Base-by-base conservation (phyloP, 2,329 filamentous ascomycete genomes). In the Pseudophaeomoniella oleicola region DNA sequence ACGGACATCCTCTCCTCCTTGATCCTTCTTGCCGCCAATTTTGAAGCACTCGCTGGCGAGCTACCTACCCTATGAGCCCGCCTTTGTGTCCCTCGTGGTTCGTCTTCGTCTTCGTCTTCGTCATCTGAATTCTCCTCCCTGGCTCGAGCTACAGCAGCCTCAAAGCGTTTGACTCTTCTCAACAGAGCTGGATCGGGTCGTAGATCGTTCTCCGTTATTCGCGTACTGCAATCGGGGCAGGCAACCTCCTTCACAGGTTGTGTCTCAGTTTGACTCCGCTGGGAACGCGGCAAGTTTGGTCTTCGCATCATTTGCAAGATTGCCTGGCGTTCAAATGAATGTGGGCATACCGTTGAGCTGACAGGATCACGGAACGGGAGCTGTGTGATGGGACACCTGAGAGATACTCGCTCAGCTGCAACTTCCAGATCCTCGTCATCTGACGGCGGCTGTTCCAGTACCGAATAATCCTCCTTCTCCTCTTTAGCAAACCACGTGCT, bases 401-500 rank as follows among this genome's bases (percentile, higher is more conserved):
- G 53, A 3, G 60, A 63, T 39, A 62, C 53, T 19, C 53, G 56
- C 44, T 69, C 64, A 40, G 55, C 47, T 30, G 56, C 51, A 39
- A 69, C 62, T 34, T 60, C 59, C 37, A 69, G 47, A 15, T 67
- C 64, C 12, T 64, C 62, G 13, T 55, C 59, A 18, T 53, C 50
- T 47, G 46, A 2, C 51, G 37, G 1, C 48, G 48, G 0, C 44
- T 39, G 47, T 42, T 42, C n/a, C 39, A 46, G 22, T 42, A 41
- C 37, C 55, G 46, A 43, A 45, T 33, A 10, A 17, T 18, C 14
- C 9, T 9, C 14, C 4, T 19, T 12, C 17, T 10, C 9, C 17
- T 67, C 58, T 10, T 66, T 62, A 3, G 58, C 50, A 50, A 82
- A 81, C 78, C 78, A 82, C 9, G 71, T 71, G 10, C 65, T 67